Base-by-base conservation (phyloP, 1,139 yeast genomes). In the Debaryomyces sp. region DNA sequence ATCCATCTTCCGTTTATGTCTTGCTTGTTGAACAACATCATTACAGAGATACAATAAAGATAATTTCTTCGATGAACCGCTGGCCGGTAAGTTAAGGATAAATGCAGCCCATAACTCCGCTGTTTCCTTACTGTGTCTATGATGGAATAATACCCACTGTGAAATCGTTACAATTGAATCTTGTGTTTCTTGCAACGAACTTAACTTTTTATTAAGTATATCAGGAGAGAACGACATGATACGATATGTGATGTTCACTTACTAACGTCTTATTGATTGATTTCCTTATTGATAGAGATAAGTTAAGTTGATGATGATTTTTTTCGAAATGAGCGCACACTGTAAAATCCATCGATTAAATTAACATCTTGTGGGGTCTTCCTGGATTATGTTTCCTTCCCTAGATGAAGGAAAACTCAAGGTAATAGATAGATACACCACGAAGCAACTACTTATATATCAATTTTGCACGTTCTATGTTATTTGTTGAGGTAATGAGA, bases 61-160 rank as follows among this genome's bases (percentile, higher is more conserved):
- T 46, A 90, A 73, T 54, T 77, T 77, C 59, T 83, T 79, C 45
- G 68, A 60, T 15, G 71, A 59, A n/a, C 77, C 67, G n/a, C 75
- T 68, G 37, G 61, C 48, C 22, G 61, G 49, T 30, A 55, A 49
- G 53, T 55, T 13, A 46, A 64, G 51, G 13, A 81, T 64, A 54
- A 73, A 78, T 17, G 70, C 63, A 5, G 80, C 68, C 96, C 96
- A 90, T 13, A 81, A 67, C 37, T 71, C 64, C 3, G 90, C 89
- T 23, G 85, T 77, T 41, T 80, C 80, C 8, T 66, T 66, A 23
- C 87, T 82, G 57, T 86, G 81, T 46, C 92, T 74, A 56, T 87
- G 82, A 63, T 89, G 92, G 68, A 89, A 89, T 52, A 89, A 70
- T 35, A 85, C 85, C 96, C 96, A 90, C 62, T 88, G 95, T 0